Conservation (phyloP, 805 yeast genomes). For the Wickerhamiella parazyma region DNA sequence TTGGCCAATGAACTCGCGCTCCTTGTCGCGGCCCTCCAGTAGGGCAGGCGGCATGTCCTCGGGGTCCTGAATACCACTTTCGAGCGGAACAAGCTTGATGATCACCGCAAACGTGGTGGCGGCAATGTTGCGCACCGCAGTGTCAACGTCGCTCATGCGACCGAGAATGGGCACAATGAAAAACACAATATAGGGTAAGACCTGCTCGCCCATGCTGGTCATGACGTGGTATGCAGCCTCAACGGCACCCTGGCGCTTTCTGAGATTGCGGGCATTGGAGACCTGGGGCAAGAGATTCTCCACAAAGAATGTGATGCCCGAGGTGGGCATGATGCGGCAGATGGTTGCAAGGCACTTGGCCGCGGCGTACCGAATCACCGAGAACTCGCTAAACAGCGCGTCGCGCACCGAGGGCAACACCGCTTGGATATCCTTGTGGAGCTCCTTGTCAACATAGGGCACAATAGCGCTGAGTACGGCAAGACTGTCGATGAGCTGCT, state of each 20-base stretch:
- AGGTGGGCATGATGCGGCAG: conserved; percentile 52
- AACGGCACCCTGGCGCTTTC: conserved; percentile 82
- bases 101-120: conserved; percentile 95
- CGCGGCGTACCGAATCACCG: conserved; percentile 80
- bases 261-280: conserved; percentile 55
- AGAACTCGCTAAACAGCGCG: conserved; percentile 50
- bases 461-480: conserved; percentile 67
- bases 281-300: conserved; percentile 65
- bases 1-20: conserved; percentile 86
- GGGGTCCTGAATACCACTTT: conserved; percentile 95
- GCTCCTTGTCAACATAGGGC: conserved; percentile 39
- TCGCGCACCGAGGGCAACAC: conserved; percentile 37
- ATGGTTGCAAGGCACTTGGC: conserved; percentile 79
- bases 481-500: conserved; percentile 68
- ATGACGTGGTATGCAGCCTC: conserved; percentile 84
- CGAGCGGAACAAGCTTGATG: conserved; percentile 88
- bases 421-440: conserved; percentile 32
- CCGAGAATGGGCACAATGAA: conserved; percentile 93
- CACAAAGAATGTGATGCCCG: conserved; percentile 68
- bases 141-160: conserved; percentile 91
- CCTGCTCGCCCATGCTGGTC: conserved; percentile 69
- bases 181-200: conserved; percentile 88
- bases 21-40: conserved; percentile 79
- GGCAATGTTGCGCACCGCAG: conserved; percentile 76
- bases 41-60: conserved; percentile 75